Conservation (phyloP, 1,139 yeast genomes). For the Saccharomyces hybrid region DNA sequence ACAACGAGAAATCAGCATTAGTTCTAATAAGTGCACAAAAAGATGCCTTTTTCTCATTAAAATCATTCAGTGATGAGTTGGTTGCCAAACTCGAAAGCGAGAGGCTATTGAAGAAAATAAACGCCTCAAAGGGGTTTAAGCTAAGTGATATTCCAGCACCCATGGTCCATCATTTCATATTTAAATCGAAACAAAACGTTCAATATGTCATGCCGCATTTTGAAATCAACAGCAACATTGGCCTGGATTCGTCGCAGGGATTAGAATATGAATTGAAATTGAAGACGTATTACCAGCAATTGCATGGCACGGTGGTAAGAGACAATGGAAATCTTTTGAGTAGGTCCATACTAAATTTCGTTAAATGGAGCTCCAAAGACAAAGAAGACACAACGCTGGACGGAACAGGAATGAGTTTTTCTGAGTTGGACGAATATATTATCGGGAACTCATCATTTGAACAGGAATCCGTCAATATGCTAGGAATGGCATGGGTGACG, state of each 20-base stretch:
- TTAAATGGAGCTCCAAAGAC: conserved; percentile 31
- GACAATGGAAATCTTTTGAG: conserved; percentile 23
- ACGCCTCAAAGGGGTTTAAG: conserved; percentile 35
- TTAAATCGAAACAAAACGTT: conserved; percentile 56
- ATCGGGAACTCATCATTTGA: conserved; percentile 9
- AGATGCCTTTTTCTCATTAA: conserved; percentile 71
- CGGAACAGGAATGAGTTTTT: conserved; percentile 1
- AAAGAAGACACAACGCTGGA: conserved; percentile 10
- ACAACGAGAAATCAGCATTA: conserved; percentile 44
- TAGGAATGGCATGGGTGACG: conserved; percentile 50
- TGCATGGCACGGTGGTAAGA: conserved; percentile 21
- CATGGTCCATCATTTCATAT: conserved; percentile 68
- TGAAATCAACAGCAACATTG: conserved; percentile 7
- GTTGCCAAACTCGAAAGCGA: conserved; percentile 23
- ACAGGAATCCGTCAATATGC: conserved; percentile 31
- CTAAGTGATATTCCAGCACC: conserved; percentile 53
- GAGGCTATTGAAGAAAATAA: conserved; percentile 33
- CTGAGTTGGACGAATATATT: conserved; percentile 3
- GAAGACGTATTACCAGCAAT: conserved; percentile 23
- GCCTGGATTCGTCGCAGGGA: conserved; percentile 1
- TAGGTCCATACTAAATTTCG: conserved; percentile 24
- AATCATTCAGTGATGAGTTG: conserved; percentile 50
- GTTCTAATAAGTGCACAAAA: conserved; percentile 77
- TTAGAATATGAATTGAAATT: conserved; percentile 18
- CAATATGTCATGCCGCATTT: conserved; percentile 43